Percentiles rank a stretch among this genome's conserved stretches.
Conservation (phyloP, 768 basidiomycete genomes). For the Termitomyces sp. region DNA sequence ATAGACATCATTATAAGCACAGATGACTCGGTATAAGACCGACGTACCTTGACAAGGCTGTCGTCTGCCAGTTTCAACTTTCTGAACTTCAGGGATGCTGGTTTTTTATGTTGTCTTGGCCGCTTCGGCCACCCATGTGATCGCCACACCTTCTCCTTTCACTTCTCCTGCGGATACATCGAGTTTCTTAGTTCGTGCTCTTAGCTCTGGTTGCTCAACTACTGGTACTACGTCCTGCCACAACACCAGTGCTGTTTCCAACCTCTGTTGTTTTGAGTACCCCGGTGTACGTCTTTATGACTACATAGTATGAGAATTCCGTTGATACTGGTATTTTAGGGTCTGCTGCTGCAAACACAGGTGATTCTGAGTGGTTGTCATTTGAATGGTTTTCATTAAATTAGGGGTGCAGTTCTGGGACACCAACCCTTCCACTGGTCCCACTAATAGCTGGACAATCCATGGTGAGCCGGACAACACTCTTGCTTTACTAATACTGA, state of each 20-base stretch:
- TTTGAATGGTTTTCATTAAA: not conserved
- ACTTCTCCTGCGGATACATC: not conserved
- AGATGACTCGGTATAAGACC: not conserved
- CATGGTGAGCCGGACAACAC: conserved; percentile 45
- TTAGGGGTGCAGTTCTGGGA: conserved; percentile 63
- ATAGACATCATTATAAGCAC: not conserved
- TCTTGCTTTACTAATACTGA: conserved; percentile 18
- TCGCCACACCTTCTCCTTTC: conserved; percentile 3
- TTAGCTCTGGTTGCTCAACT: conserved; percentile 46
- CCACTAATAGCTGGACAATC: conserved; percentile 66
- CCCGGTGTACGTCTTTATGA: conserved; percentile 45
- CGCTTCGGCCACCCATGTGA: not conserved
- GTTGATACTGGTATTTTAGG: conserved; percentile 31
- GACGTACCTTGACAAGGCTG: not conserved
- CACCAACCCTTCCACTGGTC: conserved; percentile 56
- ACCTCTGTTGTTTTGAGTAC: conserved; percentile 60
- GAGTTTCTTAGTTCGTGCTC: conserved; percentile 18
- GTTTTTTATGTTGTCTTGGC: not conserved
- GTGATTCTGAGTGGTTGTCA: conserved; percentile 10
- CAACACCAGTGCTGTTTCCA: conserved; percentile 35
- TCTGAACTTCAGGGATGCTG: not conserved
- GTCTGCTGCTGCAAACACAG: conserved; percentile 49
- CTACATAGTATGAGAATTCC: not conserved
- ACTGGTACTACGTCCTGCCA: conserved; percentile 49
- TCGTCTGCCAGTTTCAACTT: not conserved